Conservation (phyloP, 768 basidiomycete species). For the Lactarius akahatsu region DNA sequence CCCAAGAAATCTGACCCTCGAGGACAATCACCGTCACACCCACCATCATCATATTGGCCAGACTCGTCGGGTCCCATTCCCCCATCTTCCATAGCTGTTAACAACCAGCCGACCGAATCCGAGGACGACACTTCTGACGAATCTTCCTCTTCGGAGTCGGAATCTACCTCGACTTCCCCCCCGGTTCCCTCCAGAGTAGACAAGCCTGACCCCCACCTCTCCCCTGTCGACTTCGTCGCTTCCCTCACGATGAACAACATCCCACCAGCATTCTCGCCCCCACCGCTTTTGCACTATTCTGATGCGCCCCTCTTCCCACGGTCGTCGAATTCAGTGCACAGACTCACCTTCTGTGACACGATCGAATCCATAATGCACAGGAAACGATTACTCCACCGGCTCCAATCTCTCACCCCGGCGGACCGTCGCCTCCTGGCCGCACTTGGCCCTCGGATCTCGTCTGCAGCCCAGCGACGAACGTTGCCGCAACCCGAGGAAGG, state of each 20-base stretch:
- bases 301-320: slow-evolving; percentile 47
- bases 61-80: slow-evolving; percentile 9
- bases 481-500: slow-evolving; percentile 35
- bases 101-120: slow-evolving; percentile 15
- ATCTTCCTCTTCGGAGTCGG: slow-evolving; percentile 29
- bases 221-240: slow-evolving; percentile 40
- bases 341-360: slow-evolving; percentile 41
- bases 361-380: slow-evolving; percentile 49
- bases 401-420: slow-evolving; percentile 42
- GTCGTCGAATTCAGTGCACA: slow-evolving; percentile 44
- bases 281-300: slow-evolving; percentile 47
- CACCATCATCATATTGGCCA: slow-evolving; percentile 8
- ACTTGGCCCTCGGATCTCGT: slow-evolving; percentile 39
- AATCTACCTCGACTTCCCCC: slow-evolving; percentile 31
- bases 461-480: slow-evolving; percentile 31
- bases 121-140: slow-evolving; percentile 29
- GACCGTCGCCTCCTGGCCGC: slow-evolving; percentile 46
- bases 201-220: slow-evolving; percentile 32
- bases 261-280: slow-evolving; percentile 37
- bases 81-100: background rate
- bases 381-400: slow-evolving; percentile 46
- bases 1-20: slow-evolving; percentile 32
- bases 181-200: background rate
- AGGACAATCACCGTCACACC: background rate
- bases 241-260: slow-evolving; percentile 49